Conservation (phyloP, 306 rosid species). For the Prunus mongolica region DNA sequence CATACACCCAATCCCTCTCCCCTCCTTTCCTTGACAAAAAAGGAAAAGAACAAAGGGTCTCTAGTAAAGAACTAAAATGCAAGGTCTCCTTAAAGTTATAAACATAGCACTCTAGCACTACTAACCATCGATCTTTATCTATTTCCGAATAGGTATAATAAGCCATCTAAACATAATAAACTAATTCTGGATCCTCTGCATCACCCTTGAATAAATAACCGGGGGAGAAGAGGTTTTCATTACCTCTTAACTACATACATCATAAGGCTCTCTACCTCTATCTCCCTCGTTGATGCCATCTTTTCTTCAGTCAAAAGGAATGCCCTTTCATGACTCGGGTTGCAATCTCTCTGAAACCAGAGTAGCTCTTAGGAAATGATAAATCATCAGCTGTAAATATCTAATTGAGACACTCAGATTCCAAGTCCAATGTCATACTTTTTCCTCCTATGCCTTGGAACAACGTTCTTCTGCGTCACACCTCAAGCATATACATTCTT, state of each 20-base stretch:
- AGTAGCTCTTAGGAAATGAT: slow-evolving; percentile 15
- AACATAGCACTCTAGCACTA: neutral
- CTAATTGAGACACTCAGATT: slow-evolving; percentile 5
- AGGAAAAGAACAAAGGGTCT: neutral
- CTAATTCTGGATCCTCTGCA: slow-evolving; percentile 22
- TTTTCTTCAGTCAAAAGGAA: slow-evolving; percentile 19
- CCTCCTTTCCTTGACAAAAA: neutral
- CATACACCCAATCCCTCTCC: neutral
- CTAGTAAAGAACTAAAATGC: neutral
- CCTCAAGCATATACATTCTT: slow-evolving; percentile 28
- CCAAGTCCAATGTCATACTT: neutral
- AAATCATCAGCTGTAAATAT: slow-evolving; percentile 13
- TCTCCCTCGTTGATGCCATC: slow-evolving; percentile 23
- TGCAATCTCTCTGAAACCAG: slow-evolving; percentile 23
- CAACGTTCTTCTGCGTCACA: slow-evolving; percentile 7
- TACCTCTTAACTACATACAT: slow-evolving; percentile 31
- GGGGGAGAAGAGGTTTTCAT: slow-evolving; percentile 29
- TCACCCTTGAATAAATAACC: slow-evolving; percentile 24
- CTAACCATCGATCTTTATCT: neutral
- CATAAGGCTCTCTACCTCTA: slow-evolving; percentile 29
- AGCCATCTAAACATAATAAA: slow-evolving; percentile 18
- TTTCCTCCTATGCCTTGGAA: slow-evolving; percentile 6
- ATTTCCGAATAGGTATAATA: neutral
- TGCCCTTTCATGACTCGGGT: slow-evolving; percentile 23
- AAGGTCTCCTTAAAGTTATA: neutral